These are phyloP conservation scores for Sporothrix phasma DNA, from an alignment of 2,329 filamentous ascomycete species.

Conservation along the genomic window DNA sequence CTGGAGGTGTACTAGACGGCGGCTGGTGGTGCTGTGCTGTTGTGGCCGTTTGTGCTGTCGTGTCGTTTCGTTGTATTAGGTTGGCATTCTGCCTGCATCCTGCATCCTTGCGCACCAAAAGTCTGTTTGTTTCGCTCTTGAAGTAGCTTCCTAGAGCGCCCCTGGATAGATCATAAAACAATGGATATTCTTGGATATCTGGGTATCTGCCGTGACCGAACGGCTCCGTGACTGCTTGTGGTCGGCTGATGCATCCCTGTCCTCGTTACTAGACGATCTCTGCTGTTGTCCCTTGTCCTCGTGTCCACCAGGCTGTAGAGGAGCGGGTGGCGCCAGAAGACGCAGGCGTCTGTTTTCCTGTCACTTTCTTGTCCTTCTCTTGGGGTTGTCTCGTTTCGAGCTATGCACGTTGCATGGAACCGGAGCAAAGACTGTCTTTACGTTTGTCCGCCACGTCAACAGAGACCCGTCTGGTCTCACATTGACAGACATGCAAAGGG, in stretches of 20 bases:
- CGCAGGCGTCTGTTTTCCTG: not conserved
- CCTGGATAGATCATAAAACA: not conserved
- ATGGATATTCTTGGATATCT: not conserved
- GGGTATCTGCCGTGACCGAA: not conserved
- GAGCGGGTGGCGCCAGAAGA: not conserved
- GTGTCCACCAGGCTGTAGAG: constrained; percentile 6
- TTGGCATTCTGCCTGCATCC: not conserved
- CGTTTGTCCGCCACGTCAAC: not conserved
- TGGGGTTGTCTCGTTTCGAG: too few species aligned
- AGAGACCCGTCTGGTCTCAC: not conserved
- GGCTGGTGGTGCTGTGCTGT: not conserved
- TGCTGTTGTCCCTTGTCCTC: too few species aligned
- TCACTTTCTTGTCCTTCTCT: not conserved
- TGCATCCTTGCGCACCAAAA: not conserved
- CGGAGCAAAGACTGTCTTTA: not conserved
- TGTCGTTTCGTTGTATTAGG: not conserved
- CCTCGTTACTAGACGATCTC: too few species aligned
- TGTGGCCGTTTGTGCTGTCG: not conserved
- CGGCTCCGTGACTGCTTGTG: not conserved
- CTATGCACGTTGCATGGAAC: too few species aligned
- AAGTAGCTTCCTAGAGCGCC: not conserved
- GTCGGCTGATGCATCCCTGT: not conserved
- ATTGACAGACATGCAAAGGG: not conserved
- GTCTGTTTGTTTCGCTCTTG: not conserved
- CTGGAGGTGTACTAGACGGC: constrained; percentile 80